Percentiles rank a stretch among this genome's conserved stretches.
phyloP scores from a whole-genome alignment of 176 grass and related monocot genomes.

The Carex scoparia region DNA sequence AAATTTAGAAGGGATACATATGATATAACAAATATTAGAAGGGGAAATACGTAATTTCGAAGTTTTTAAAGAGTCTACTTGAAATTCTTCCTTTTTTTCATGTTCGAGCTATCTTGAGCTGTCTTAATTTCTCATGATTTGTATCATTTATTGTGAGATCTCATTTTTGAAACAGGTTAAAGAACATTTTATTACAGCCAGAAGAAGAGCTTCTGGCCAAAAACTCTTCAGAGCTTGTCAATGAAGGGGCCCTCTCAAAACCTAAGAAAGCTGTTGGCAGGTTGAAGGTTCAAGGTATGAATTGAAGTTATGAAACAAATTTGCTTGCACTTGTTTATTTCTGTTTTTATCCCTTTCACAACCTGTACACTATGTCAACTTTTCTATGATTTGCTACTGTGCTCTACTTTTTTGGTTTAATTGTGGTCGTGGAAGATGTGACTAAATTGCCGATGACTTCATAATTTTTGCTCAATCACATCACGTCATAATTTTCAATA shows the following conservation, averaged over 20 bases:
- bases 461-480: not conserved
- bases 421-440: not conserved
- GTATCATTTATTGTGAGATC: not conserved
- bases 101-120: not conserved
- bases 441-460: not conserved
- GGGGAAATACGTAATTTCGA: too few relatives aligned
- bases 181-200: constrained; percentile 80
- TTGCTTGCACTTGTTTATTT: not conserved
- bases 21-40: too few relatives aligned
- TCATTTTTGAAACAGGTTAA: constrained; percentile 45
- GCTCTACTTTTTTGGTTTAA: not conserved
- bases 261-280: constrained; percentile 92
- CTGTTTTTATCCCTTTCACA: not conserved
- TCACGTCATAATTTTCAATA: not conserved
- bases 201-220: constrained; percentile 91
- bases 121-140: not conserved
- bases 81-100: not conserved
- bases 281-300: constrained; percentile 96
- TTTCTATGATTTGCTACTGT: not conserved
- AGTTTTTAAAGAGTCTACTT: too few relatives aligned
- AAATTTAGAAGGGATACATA: too few relatives aligned
- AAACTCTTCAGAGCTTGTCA: constrained; percentile 65
- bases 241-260: constrained; percentile 71
- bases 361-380: not conserved
- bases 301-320: not conserved